phyloP scores from a whole-genome alignment of 2,329 filamentous ascomycete species.

The Pestalotiopsis sp. region DNA sequence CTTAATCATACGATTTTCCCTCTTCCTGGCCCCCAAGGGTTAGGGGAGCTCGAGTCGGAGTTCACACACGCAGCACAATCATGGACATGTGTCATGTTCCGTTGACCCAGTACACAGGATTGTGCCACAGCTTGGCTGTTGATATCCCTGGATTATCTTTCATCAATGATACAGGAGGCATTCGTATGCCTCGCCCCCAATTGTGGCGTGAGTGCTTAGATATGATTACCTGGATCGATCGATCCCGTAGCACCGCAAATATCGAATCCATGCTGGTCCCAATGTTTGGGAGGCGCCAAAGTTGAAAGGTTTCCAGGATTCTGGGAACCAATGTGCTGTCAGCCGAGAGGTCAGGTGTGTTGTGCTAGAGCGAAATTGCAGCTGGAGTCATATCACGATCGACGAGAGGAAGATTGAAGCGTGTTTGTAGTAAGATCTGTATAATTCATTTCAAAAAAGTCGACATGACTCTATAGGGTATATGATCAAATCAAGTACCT shows the following conservation, averaged over 20 bases:
- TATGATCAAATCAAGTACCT: background rate
- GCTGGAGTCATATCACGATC: background rate
- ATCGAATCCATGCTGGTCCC: background rate
- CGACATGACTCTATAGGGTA: background rate
- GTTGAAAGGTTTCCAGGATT: background rate
- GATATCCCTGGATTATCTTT: background rate
- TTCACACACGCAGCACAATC: background rate
- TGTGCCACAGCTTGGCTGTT: too few relatives aligned
- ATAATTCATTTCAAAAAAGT: background rate
- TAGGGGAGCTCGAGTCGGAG: background rate
- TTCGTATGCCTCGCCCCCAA: background rate
- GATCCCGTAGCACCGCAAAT: background rate
- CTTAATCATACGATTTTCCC: constrained; percentile 1
- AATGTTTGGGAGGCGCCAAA: background rate
- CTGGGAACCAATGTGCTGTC: background rate
- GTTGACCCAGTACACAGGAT: too few relatives aligned
- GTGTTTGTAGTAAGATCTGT: background rate
- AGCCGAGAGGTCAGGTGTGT: too few relatives aligned
- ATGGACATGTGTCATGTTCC: background rate
- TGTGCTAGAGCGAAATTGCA: background rate
- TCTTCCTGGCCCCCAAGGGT: background rate
- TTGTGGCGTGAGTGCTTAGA: background rate
- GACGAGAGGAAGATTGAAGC: background rate
- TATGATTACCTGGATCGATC: background rate
- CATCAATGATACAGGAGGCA: background rate